phyloP scores from a whole-genome alignment of 1,284 basidiomycete genomes.

The Pseudomicrostroma phylloplanum region DNA sequence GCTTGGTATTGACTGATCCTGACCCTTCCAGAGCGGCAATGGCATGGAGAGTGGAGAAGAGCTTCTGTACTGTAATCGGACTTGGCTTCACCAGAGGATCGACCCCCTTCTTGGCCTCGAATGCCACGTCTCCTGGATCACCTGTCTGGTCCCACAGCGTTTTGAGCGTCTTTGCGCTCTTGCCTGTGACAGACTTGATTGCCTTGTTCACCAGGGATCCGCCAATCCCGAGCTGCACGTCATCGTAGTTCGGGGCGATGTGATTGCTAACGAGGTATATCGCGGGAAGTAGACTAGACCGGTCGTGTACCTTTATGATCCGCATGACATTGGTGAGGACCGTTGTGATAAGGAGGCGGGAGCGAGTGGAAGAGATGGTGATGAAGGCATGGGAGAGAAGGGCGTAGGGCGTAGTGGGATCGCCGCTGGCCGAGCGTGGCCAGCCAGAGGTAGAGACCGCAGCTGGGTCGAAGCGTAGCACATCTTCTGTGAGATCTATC shows the following conservation, averaged over 20 bases:
- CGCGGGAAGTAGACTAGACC: conserved; percentile 66
- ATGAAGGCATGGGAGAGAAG: conserved; percentile 72
- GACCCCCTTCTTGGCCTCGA: conserved; percentile 42
- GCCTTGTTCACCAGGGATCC: conserved; percentile 68
- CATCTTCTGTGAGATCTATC: conserved; percentile 42
- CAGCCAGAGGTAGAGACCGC: conserved; percentile 29
- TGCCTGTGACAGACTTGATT: conserved; percentile 74
- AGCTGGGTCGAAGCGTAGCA: conserved; percentile 46
- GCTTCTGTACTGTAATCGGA: conserved; percentile 39
- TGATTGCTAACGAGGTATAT: conserved; percentile 86
- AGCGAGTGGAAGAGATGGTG: conserved; percentile 68
- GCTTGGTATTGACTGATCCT: conserved; percentile 70
- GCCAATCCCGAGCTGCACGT: conserved; percentile 52
- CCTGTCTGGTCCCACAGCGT: conserved; percentile 53
- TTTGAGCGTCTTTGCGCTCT: conserved; percentile 64
- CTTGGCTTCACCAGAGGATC: conserved; percentile 39
- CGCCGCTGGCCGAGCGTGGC: conserved; percentile 19
- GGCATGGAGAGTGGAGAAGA: conserved; percentile 52
- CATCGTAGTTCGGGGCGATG: conserved; percentile 61
- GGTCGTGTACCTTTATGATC: conserved; percentile 64
- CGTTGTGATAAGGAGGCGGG: conserved; percentile 72
- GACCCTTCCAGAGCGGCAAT: conserved; percentile 55
- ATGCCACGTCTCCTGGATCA: conserved; percentile 48
- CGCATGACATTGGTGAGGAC: conserved; percentile 74
- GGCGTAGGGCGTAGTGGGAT: conserved; percentile 63